Base-by-base conservation (phyloP, 1,139 yeast species). In the Kurtzmaniella quercitrusa region DNA sequence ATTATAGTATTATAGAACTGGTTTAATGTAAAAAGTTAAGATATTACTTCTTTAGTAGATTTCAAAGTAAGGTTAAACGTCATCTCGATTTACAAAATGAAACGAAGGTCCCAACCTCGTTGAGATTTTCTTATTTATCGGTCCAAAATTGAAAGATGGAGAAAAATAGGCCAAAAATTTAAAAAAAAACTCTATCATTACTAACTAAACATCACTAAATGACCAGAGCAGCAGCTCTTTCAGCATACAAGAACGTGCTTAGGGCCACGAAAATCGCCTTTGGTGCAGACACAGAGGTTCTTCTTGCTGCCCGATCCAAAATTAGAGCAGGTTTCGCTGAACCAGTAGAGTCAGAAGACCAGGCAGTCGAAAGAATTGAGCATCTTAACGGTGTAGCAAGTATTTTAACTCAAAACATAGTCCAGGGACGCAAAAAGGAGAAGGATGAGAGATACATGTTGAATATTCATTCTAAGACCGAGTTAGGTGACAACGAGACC, bases 401-500 rank as follows among this genome's bases (percentile, higher is more conserved):
- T 41, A 83, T 89, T 50, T 69, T 93, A 47, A 69, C 78, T 40
- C 69, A 74, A 46, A 91, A 93, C 61, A 72, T 93, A 17, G 97
- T 93, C 2, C 98, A 93, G 63, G 98, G 96, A 3, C 69, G 65
- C 43, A 73, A 68, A 54, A 74, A 74, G 41, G 69, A 65, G 0
- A 73, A 68, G 5, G 73, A 65, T 42, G 26, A 34, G 6, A 34
- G 26, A 14, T 77, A 74, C 48, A 65, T 66, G 44, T 68, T 89
- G 54, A 82, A 84, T 50, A 83, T 93, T 53, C 96, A 88, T 58
- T 68, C 79, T 42, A 79, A 84, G 41, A 87, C 95, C 0, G 98
- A 93, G 61, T 71, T 91, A 42, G 98, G 98, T 12, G 96, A 89
- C 58, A 93, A 93, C 60, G 95, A 72, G 40, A 62, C 69, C 34